Conservation (phyloP, 768 basidiomycete genomes). For the Wakefieldia striispora region DNA sequence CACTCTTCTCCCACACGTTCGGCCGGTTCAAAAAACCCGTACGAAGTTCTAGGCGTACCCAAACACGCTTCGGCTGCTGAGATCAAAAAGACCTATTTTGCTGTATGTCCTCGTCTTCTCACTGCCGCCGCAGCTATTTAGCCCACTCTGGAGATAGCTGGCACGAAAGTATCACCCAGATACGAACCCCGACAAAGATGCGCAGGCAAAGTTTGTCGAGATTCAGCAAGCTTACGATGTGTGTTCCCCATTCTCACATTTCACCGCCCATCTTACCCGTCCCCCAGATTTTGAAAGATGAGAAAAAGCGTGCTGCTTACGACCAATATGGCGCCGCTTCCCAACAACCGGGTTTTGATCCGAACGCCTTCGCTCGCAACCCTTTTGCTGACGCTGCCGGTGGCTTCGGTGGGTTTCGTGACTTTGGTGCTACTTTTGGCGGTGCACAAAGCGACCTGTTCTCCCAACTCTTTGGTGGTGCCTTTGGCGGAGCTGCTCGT, state of each 20-base stretch:
- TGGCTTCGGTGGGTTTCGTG: slow-evolving; percentile 73
- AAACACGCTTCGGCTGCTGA: slow-evolving; percentile 81
- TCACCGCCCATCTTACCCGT: slow-evolving; percentile 17
- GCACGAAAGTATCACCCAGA: slow-evolving; percentile 99
- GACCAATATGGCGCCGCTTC: slow-evolving; percentile 93
- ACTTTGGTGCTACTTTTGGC: slow-evolving; percentile 62
- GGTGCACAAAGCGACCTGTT: slow-evolving; percentile 67
- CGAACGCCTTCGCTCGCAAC: slow-evolving; percentile 69
- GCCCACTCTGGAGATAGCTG: slow-evolving; percentile 53
- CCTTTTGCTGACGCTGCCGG: slow-evolving; percentile 49
- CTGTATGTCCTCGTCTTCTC: slow-evolving; percentile 50
- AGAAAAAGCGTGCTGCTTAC: slow-evolving; percentile 86
- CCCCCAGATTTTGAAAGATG: slow-evolving; percentile 84
- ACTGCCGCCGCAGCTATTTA: slow-evolving; percentile 12
- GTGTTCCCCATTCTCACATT: slow-evolving; percentile 28
- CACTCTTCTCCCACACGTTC: slow-evolving; percentile 60
- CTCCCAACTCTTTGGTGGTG: slow-evolving; percentile 77
- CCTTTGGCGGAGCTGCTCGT: slow-evolving; percentile 50
- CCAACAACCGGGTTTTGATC: slow-evolving; percentile 92
- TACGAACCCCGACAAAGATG: slow-evolving; percentile 88
- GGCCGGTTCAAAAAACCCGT: slow-evolving; percentile 76
- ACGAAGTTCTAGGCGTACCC: slow-evolving; percentile 84
- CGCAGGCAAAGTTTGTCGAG: slow-evolving; percentile 92
- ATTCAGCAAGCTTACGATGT: slow-evolving; percentile 98
- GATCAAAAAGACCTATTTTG: slow-evolving; percentile 97